Base-by-base conservation (phyloP, 495 filamentous ascomycete species). In the Patellaria atrata region DNA sequence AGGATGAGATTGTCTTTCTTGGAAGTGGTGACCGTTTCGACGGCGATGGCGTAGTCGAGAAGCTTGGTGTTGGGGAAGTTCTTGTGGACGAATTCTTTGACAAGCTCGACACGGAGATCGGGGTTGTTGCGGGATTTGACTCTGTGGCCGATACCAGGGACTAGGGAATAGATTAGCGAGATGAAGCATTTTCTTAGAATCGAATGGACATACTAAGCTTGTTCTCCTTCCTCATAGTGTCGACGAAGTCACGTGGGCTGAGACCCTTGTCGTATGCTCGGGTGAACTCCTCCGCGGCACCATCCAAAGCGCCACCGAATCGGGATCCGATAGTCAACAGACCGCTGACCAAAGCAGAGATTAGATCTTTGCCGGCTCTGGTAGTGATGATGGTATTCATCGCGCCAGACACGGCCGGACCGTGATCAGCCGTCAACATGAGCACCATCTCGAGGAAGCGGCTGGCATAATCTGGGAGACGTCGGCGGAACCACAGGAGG, bases 361-460 rank as follows among this genome's bases (percentile, higher is more conserved):
- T 94, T 44, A 97, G 69, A 61, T 97, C 89, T 70, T 97, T 97
- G 54, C 89, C 89, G 37, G 89, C 89, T 75, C 89, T 79, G 29
- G 89, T 97, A 35, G 89, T 97, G 60, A 97, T 96, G 62, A 97
- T 97, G 44, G 89, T 97, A 77, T 97, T 97, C 89, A 97, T 97
- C 51, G 89, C 89, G 67, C 89, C 89, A 46, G 89, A 97, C 42
- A 97, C 89, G 53, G 89, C 89, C 27, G 89, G 89, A 62, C 89
- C 89, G 74, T 97, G 89, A 56, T 97, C 89, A 48, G 89, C 89
- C 51, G 89, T 97, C 56, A 97, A 74, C 89, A 97, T 97, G 59
- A 97, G 85, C 47, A 97, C 91, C 89, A 97, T 97, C 72, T 97
- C 89, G 45, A 97, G 64, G 75, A 97, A 97, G 68, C 89, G 91